Percentiles rank a stretch among this genome's conserved stretches.
Conservation (phyloP, 306 rosid genomes). For the Chamaecrista fasciculata region DNA sequence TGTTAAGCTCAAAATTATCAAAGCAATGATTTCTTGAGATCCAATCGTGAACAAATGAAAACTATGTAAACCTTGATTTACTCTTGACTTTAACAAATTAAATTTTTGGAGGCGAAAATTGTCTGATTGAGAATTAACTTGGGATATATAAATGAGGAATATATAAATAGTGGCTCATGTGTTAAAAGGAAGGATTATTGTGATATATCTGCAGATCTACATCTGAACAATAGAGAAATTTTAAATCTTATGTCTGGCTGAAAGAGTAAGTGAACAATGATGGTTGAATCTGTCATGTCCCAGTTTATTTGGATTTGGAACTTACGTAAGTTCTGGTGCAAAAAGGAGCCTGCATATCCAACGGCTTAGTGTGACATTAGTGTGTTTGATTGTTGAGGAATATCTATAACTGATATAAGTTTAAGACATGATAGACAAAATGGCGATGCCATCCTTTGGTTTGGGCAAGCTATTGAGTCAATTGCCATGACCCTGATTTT, state of each 20-base stretch:
- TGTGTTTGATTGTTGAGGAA: not conserved
- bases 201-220: not conserved
- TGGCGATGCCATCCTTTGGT: not conserved
- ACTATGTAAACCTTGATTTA: not conserved
- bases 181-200: not conserved
- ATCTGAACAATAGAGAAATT: not conserved
- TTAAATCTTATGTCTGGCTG: too few relatives aligned
- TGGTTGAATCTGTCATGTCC: not conserved
- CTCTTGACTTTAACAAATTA: not conserved
- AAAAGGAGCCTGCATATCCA: not conserved
- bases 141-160: too few relatives aligned
- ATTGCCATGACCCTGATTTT: conserved; percentile 1
- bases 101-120: not conserved
- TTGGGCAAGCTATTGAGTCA: not conserved
- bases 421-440: not conserved
- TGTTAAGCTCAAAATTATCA: not conserved
- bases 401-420: not conserved
- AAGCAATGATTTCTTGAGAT: not conserved
- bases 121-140: too few relatives aligned
- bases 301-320: not conserved
- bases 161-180: not conserved
- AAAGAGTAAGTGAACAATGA: too few relatives aligned
- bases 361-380: not conserved
- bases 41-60: not conserved
- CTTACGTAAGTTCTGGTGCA: not conserved